A percentile compares a stretch with the other conserved stretches of the same genome.
Conservation (phyloP, 768 basidiomycete genomes). For the Agaricus subrufescens region DNA sequence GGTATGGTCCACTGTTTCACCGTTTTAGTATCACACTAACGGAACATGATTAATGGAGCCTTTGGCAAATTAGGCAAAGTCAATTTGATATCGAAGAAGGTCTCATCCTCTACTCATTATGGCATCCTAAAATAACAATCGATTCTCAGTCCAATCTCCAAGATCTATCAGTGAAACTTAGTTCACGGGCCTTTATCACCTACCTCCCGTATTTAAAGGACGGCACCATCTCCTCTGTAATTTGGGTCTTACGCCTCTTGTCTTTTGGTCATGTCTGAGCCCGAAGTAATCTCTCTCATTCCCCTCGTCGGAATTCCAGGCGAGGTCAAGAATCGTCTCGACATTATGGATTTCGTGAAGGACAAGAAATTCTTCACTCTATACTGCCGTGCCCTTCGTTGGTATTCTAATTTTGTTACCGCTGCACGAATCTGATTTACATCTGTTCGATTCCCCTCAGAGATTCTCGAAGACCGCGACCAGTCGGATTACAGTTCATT, state of each 20-base stretch:
- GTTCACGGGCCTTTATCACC: background rate
- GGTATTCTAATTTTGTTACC: conserved; percentile 13
- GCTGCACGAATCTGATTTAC: background rate
- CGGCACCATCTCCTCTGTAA: background rate
- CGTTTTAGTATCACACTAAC: too few species aligned
- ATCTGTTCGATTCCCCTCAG: conserved; percentile 12
- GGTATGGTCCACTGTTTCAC: too few species aligned
- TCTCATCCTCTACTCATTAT: background rate
- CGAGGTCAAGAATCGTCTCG: conserved; percentile 26
- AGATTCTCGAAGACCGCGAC: conserved; percentile 21
- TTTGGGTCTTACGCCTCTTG: background rate
- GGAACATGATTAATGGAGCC: too few species aligned
- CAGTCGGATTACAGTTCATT: conserved; percentile 30
- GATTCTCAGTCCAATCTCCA: background rate
- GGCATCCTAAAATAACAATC: background rate
- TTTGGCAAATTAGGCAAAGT: too few species aligned
- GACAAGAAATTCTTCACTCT: conserved; percentile 42
- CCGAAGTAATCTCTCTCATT: background rate
- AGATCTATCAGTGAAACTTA: background rate
- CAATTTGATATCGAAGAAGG: background rate
- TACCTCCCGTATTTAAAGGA: background rate
- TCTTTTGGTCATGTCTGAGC: background rate
- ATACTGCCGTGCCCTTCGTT: conserved; percentile 46
- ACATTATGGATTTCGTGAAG: conserved; percentile 39
- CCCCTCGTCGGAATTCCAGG: background rate